phyloP scores from a whole-genome alignment of 768 basidiomycete species.

The Phylloporus rhodoxanthus region DNA sequence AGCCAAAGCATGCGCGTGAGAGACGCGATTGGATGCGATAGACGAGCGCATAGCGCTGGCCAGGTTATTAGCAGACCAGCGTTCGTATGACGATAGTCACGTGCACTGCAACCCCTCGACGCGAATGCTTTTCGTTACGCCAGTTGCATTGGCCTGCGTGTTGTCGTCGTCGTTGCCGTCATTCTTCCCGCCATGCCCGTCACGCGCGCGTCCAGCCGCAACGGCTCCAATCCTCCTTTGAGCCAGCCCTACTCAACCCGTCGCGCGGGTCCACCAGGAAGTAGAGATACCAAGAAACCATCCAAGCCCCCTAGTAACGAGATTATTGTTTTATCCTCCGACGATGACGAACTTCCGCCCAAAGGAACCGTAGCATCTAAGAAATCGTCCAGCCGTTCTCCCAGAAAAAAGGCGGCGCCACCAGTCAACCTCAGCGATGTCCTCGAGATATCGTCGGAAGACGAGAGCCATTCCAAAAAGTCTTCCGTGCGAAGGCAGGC shows the following conservation, averaged over 20 bases:
- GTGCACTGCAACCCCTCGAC: constrained; percentile 6
- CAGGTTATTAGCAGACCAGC: not conserved
- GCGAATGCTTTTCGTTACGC: constrained; percentile 4
- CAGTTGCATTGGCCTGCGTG: too few species aligned
- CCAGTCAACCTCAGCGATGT: constrained; percentile 31
- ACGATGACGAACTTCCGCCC: constrained; percentile 22
- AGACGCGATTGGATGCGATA: constrained; percentile 44
- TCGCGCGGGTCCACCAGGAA: constrained; percentile 5
- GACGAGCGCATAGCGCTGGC: constrained; percentile 49
- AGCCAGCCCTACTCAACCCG: constrained; percentile 5
- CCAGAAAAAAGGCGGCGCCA: constrained; percentile 15
- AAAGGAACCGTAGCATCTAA: constrained; percentile 15
- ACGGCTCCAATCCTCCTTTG: not conserved
- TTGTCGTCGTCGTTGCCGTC: not conserved
- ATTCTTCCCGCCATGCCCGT: constrained; percentile 19
- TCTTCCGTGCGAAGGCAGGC: constrained; percentile 9
- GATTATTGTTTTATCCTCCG: constrained; percentile 33
- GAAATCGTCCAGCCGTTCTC: constrained; percentile 1
- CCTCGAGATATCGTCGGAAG: constrained; percentile 56
- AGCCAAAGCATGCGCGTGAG: constrained; percentile 37
- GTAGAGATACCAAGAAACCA: constrained; percentile 12
- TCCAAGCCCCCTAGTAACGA: constrained; percentile 16
- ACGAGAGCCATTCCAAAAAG: constrained; percentile 31
- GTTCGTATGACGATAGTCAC: constrained; percentile 5
- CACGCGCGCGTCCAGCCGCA: constrained; percentile 26